Percentiles rank a stretch among this genome's conserved stretches.
Conservation (phyloP, 2,329 filamentous ascomycete genomes). For the Coniella lustricola region DNA sequence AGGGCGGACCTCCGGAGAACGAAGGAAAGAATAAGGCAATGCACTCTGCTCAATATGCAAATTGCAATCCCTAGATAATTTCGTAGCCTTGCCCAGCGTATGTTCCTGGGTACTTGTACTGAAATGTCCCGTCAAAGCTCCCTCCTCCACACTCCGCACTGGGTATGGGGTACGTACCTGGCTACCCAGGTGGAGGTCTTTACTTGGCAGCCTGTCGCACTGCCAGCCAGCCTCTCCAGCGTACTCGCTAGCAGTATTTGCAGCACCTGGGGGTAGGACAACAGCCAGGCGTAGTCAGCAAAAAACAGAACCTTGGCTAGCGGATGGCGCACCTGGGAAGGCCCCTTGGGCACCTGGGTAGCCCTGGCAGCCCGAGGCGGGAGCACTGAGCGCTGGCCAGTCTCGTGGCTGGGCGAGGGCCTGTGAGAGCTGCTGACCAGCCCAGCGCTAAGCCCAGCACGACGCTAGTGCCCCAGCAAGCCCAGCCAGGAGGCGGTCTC, state of each 20-base stretch:
- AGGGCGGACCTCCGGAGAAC: too few relatives aligned
- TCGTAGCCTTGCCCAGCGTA: background rate
- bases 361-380: background rate
- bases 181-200: too few relatives aligned
- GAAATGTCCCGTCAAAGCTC: too few relatives aligned
- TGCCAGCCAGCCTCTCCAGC: too few relatives aligned
- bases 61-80: background rate
- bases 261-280: background rate
- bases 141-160: too few relatives aligned
- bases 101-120: background rate
- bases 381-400: background rate
- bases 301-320: background rate
- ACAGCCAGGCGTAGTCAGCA: background rate
- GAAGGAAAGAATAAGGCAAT: too few relatives aligned
- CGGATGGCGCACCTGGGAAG: constrained; percentile 2
- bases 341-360: too few relatives aligned
- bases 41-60: background rate
- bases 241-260: background rate
- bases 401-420: background rate
- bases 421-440: background rate
- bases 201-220: too few relatives aligned
- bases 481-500: background rate
- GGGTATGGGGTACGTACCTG: background rate
- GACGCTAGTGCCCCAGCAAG: background rate
- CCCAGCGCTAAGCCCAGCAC: background rate